Percentiles rank a stretch among this genome's conserved stretches.
Evolutionary conservation across 208 protist species (phyloP).

Genomic region (Leishmania guyanensis): DNA sequence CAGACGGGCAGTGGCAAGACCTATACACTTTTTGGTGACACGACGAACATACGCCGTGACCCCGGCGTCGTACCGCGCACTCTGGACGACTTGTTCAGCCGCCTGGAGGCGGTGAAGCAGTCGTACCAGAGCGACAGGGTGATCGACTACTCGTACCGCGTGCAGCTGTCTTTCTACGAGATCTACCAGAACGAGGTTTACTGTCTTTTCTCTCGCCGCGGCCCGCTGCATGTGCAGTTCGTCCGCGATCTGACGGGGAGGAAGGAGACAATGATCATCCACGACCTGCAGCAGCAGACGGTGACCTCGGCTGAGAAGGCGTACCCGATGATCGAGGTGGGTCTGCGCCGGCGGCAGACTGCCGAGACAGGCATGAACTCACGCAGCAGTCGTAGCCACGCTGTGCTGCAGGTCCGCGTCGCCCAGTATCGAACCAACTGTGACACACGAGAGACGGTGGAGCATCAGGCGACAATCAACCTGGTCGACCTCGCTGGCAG

Average conservation of each 20-base stretch:
- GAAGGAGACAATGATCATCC: slow-evolving; percentile 68
- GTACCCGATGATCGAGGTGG: slow-evolving; percentile 78
- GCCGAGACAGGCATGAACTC: slow-evolving; percentile 94
- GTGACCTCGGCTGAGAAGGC: slow-evolving; percentile 57
- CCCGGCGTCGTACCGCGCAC: slow-evolving; percentile 78
- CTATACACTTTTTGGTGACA: slow-evolving; percentile 68
- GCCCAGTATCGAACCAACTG: slow-evolving; percentile 61
- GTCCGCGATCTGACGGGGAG: slow-evolving; percentile 46
- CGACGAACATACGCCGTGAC: slow-evolving; percentile 51
- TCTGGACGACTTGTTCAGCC: slow-evolving; percentile 63
- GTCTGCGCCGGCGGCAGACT: slow-evolving; percentile 78
- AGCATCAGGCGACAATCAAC: slow-evolving; percentile 84
- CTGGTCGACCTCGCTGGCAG: slow-evolving; percentile 93
- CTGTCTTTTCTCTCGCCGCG: slow-evolving; percentile 74
- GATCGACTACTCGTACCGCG: slow-evolving; percentile 65
- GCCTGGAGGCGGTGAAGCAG: slow-evolving; percentile 50
- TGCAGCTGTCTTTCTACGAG: slow-evolving; percentile 76
- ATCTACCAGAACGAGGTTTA: slow-evolving; percentile 84
- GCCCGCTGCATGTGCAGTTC: slow-evolving; percentile 67
- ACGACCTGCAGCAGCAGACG: slow-evolving; percentile 59
- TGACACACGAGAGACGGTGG: slow-evolving; percentile 65
- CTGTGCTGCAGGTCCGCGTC: slow-evolving; percentile 87
- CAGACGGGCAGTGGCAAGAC: slow-evolving; percentile 19
- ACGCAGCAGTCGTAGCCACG: slow-evolving; percentile 78
- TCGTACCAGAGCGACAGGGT: slow-evolving; percentile 32